These are phyloP conservation scores for Pythium apleroticum DNA, from an alignment of 352 stramenopile genomes.

Conservation along the genomic window DNA sequence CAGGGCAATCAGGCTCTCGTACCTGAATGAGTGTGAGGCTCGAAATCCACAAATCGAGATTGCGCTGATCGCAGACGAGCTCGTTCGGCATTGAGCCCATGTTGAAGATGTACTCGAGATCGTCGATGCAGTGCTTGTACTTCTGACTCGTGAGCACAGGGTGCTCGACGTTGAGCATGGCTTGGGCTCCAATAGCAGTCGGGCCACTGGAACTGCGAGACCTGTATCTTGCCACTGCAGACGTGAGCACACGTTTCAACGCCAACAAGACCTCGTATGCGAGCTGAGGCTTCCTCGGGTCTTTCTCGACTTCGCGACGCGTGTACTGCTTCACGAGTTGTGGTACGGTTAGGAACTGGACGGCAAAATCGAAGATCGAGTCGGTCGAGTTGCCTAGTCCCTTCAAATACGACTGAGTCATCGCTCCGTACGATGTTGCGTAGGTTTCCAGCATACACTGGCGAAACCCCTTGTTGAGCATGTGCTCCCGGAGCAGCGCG, in stretches of 20 bases:
- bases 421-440: constrained; percentile 60
- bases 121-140: constrained; percentile 89
- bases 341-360: constrained; percentile 84
- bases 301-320: constrained; percentile 41
- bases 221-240: constrained; percentile 36
- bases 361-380: constrained; percentile 88
- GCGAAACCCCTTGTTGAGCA: constrained; percentile 71
- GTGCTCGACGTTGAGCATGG: constrained; percentile 69
- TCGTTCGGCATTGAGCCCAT: constrained; percentile 74
- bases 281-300: constrained; percentile 59
- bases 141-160: constrained; percentile 79
- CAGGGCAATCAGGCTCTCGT: neutral
- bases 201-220: neutral
- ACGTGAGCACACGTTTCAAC: constrained; percentile 61
- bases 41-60: constrained; percentile 70
- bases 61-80: constrained; percentile 68
- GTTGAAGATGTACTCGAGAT: constrained; percentile 87
- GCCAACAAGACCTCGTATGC: constrained; percentile 61
- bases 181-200: constrained; percentile 16
- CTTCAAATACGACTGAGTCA: constrained; percentile 77
- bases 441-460: constrained; percentile 79
- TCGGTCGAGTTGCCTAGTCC: constrained; percentile 81
- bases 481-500: constrained; percentile 69
- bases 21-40: constrained; percentile 73
- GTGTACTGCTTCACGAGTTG: constrained; percentile 82